These are phyloP conservation scores for Loxodes magnus DNA, from an alignment of 73 alveolate genomes.

Conservation along the genomic window DNA sequence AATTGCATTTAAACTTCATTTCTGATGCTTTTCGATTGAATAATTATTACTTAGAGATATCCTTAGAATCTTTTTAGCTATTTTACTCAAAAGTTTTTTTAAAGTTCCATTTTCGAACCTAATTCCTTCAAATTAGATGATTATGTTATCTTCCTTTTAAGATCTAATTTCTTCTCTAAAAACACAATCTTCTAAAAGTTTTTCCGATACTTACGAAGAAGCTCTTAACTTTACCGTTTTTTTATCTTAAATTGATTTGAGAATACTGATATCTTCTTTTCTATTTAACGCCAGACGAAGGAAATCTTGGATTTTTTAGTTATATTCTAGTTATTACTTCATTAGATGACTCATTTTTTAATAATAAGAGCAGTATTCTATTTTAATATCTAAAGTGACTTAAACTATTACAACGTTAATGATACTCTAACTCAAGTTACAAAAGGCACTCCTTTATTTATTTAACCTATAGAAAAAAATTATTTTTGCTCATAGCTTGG, in stretches of 20 bases:
- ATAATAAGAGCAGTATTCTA: too few relatives aligned
- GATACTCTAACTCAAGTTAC: too few relatives aligned
- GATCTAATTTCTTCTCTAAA: constrained; percentile 7
- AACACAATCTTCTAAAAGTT: background rate
- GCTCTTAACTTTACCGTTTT: constrained; percentile 6
- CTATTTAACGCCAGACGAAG: background rate
- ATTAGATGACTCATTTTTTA: too few relatives aligned
- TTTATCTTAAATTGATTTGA: constrained; percentile 7
- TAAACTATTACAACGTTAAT: too few relatives aligned
- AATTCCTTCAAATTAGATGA: background rate
- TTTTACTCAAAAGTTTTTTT: constrained; percentile 6
- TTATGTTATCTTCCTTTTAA: constrained; percentile 3
- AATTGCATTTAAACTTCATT: too few relatives aligned
- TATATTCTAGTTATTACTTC: constrained; percentile 3
- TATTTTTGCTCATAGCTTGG: too few relatives aligned
- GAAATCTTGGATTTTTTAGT: background rate
- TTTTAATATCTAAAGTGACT: too few relatives aligned
- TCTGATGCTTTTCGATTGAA: too few relatives aligned
- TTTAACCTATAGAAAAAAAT: too few relatives aligned
- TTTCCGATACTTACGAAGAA: background rate
- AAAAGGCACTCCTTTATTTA: too few relatives aligned
- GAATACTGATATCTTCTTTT: constrained; percentile 7
- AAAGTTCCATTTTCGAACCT: background rate
- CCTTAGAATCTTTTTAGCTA: constrained; percentile 8
- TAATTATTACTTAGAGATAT: too few relatives aligned